A percentile compares a stretch with the other conserved stretches of the same genome.
Evolutionary conservation across 2,329 filamentous ascomycete genomes (phyloP).

Genomic region (Colletotrichum lindemuthianum): DNA sequence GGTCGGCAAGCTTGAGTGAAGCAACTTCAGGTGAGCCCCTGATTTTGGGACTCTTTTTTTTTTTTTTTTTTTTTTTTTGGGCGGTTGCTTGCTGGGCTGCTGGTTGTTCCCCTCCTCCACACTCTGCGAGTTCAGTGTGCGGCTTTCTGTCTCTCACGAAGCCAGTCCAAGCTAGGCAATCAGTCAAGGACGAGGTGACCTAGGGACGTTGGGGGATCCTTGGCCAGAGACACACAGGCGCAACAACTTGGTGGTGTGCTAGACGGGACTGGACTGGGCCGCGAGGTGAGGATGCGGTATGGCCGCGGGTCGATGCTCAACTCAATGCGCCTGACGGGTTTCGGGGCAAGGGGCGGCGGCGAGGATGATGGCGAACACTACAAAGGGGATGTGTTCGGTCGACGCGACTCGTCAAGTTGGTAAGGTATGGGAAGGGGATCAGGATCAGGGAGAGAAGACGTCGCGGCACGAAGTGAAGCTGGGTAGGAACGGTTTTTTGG

Average conservation of each 20-base stretch:
- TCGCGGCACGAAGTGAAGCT: slow-evolving; percentile 10
- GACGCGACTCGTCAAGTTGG: background rate
- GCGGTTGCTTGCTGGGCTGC: background rate
- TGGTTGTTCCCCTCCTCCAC: slow-evolving; percentile 14
- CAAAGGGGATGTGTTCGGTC: slow-evolving; percentile 32
- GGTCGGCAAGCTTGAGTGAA: slow-evolving; percentile 1
- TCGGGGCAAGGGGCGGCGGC: slow-evolving; percentile 27
- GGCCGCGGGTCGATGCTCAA: slow-evolving; percentile 32
- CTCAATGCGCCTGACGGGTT: slow-evolving; percentile 36
- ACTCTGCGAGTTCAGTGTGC: background rate
- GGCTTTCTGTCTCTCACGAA: slow-evolving; percentile 1
- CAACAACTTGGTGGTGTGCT: too few species aligned
- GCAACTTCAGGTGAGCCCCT: slow-evolving; percentile 33
- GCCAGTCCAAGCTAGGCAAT: slow-evolving; percentile 11
- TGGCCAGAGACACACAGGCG: too few species aligned
- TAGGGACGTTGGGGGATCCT: background rate
- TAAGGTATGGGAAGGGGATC: slow-evolving; percentile 11
- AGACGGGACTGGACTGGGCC: too few species aligned
- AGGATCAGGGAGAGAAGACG: slow-evolving; percentile 18
- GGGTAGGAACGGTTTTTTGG: slow-evolving; percentile 26
- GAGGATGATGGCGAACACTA: background rate
- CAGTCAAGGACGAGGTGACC: slow-evolving; percentile 21
- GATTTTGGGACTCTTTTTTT: background rate
- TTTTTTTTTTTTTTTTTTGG: slow-evolving; percentile 6
- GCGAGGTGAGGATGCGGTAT: slow-evolving; percentile 14